Base-by-base conservation (phyloP, 441 rosid species). In the Francoa sonchifolia region DNA sequence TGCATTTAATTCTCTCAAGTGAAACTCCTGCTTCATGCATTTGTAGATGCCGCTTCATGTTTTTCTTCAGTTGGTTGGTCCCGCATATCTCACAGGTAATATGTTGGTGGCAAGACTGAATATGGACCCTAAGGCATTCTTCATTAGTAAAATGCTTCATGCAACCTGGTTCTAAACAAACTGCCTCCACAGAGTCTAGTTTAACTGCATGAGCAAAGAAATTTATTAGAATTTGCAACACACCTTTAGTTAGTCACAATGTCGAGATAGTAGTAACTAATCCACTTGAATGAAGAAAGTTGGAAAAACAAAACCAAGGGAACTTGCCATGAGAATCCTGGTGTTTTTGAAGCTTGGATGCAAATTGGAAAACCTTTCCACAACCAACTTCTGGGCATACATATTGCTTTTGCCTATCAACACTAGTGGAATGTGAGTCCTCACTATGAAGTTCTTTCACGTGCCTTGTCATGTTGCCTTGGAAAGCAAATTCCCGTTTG, bases 351-450 rank as follows among this genome's bases (percentile, higher is more conserved):
- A 89, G 48, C 61, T 59, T 65, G 7, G 90, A 84, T 15, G 70
- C 67, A 53, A 54, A 82, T 50, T 54, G 68, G 54, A 89, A 89
- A 29, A 56, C 69, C 61, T 84, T 89, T 10, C 83, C 85, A 42
- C 97, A 89, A 7, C 94, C 95, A 39, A 21, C 22, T 63, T 84
- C 94, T 6, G 39, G 59, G 67, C 92, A 84, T 36, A 55, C 65
- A 52, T 50, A 47, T 45, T 58, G 66, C 66, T 70, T 67, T 31
- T 31, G 44, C 12, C 36, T 48, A 1, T 32, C 42, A 18, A 4
- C 19, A 3, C 45, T 46, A 2, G 44, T 3, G 1, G 62, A 37
- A 1, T 63, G 28, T 1, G 54, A 33, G 26, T 49, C 55, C 11
- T 50, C 54, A 19, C 19, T 19, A 29, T 88, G 97, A 33, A 53